Evolutionary conservation across 2,329 filamentous ascomycete species (phyloP).

Genomic region (Botryotinia narcissicola): DNA sequence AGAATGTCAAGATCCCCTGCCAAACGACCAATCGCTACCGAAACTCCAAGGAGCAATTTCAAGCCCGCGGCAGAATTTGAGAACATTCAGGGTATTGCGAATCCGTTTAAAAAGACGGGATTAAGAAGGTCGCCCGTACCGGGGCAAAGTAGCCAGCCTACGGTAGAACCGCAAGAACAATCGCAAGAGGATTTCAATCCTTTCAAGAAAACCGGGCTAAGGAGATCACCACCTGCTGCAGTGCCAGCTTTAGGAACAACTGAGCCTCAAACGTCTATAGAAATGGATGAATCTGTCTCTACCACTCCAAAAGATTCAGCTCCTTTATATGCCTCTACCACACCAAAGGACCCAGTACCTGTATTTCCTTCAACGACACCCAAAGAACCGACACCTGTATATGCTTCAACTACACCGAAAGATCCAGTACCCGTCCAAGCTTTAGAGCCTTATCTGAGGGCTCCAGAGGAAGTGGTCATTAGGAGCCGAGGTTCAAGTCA

Average conservation of each 20-base stretch:
- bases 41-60: conserved; percentile 19
- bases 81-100: conserved; percentile 21
- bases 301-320: conserved; percentile 24
- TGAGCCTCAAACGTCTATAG: background rate
- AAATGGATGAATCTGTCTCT: conserved; percentile 2
- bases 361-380: conserved; percentile 9
- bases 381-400: conserved; percentile 1
- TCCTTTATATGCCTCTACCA: conserved; percentile 16
- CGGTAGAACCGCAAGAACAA: conserved; percentile 8
- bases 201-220: conserved; percentile 23
- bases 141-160: conserved; percentile 17
- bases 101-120: conserved; percentile 36
- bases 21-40: conserved; percentile 23
- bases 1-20: conserved; percentile 34
- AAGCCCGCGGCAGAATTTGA: conserved; percentile 17
- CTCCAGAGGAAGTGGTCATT: conserved; percentile 8
- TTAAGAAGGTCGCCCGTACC: conserved; percentile 31
- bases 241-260: conserved; percentile 1
- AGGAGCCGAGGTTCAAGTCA: conserved; percentile 14
- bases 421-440: conserved; percentile 22
- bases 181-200: conserved; percentile 23
- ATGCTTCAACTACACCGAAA: conserved; percentile 23
- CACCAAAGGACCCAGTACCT: conserved; percentile 24
- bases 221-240: conserved; percentile 23
- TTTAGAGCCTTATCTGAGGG: conserved; percentile 11